Evolutionary conservation across 768 basidiomycete species (phyloP).

Genomic region (Hydnomerulius pinastri): DNA sequence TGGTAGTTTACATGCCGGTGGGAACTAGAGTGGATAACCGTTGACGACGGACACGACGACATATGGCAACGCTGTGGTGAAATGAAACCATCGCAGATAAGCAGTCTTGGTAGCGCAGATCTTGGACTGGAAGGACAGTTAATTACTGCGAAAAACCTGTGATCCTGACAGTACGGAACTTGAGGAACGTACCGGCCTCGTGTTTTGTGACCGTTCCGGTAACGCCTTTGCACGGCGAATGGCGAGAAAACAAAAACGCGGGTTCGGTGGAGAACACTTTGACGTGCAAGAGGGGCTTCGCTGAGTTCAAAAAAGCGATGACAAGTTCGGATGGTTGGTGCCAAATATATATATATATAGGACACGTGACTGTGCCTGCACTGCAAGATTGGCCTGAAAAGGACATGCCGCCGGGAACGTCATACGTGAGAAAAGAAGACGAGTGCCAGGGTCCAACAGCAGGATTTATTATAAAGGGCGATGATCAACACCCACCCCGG

Average conservation of each 20-base stretch:
- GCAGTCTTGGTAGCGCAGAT: not conserved
- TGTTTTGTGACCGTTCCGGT: not conserved
- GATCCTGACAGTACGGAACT: too few species aligned
- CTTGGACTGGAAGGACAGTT: too few species aligned
- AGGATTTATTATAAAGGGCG: conserved; percentile 40
- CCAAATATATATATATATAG: conserved; percentile 15
- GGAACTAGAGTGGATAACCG: not conserved
- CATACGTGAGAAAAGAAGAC: conserved; percentile 37
- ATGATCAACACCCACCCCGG: conserved; percentile 40
- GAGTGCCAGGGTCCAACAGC: conserved; percentile 35
- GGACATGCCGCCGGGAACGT: conserved; percentile 36
- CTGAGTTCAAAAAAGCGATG: conserved; percentile 18
- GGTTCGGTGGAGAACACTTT: not conserved
- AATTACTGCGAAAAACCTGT: too few species aligned
- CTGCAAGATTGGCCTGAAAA: conserved; percentile 23
- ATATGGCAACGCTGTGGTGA: not conserved
- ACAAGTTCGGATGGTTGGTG: conserved; percentile 16
- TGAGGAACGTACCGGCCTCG: not conserved
- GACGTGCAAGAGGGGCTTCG: too few species aligned
- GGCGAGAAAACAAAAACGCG: not conserved
- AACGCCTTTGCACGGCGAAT: not conserved
- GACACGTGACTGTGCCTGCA: conserved; percentile 34
- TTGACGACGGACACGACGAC: not conserved
- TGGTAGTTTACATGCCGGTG: not conserved
- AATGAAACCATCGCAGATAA: not conserved